These are phyloP conservation scores for Fusarium torreyae DNA, from an alignment of 2,329 filamentous ascomycete genomes.

Conservation along the genomic window DNA sequence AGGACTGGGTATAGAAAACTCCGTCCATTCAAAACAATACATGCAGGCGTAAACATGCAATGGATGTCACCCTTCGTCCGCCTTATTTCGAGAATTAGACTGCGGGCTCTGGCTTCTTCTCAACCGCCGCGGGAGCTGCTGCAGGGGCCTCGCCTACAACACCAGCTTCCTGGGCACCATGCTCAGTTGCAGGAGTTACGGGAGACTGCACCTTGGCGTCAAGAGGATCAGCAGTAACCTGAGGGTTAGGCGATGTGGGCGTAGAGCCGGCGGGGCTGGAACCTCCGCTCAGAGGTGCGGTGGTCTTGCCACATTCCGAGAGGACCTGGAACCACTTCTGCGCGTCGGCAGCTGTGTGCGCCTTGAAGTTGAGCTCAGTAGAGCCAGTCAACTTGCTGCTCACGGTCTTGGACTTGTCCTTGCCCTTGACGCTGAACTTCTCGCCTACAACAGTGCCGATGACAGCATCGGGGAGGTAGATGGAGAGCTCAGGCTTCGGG, in stretches of 20 bases:
- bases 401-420: constrained; percentile 86
- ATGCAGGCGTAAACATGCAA: constrained; percentile 10
- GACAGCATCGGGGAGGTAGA: constrained; percentile 92
- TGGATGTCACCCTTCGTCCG: constrained; percentile 31
- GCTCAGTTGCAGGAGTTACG: constrained; percentile 40
- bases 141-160: constrained; percentile 55
- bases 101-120: constrained; percentile 43
- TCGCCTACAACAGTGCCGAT: constrained; percentile 80
- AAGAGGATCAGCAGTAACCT: constrained; percentile 31
- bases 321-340: constrained; percentile 89
- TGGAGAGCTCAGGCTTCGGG: constrained; percentile 85
- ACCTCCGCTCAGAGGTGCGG: constrained; percentile 52
- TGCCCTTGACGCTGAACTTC: constrained; percentile 96
- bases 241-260: constrained; percentile 50
- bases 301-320: constrained; percentile 69
- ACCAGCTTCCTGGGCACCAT: constrained; percentile 64
- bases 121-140: constrained; percentile 18
- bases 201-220: constrained; percentile 41
- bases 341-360: constrained; percentile 83
- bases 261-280: constrained; percentile 48
- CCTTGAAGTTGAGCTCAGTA: constrained; percentile 90
- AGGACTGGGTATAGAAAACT: constrained; percentile 34
- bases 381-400: constrained; percentile 84
- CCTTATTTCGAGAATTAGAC: constrained; percentile 40
- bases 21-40: constrained; percentile 14